Evolutionary conservation across 306 rosid species (phyloP).

Genomic region (Ochetophila trinervis): DNA sequence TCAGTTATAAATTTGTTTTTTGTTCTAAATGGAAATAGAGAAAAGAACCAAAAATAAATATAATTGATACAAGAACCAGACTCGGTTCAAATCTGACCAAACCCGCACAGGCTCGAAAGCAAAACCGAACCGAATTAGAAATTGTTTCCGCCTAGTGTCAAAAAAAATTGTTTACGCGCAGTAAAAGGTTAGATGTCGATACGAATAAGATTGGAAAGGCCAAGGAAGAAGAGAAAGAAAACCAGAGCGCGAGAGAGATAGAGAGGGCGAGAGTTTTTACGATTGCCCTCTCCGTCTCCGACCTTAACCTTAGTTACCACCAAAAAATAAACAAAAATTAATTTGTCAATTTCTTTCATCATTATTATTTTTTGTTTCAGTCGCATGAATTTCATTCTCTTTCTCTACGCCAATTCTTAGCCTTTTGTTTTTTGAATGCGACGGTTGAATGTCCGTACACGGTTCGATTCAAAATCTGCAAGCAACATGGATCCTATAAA

Average conservation of each 20-base stretch:
- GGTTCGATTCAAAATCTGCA: slow-evolving; percentile 32
- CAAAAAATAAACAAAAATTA: not conserved
- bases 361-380: not conserved
- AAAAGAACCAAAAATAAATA: too few species aligned
- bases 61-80: too few species aligned
- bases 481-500: slow-evolving; percentile 61
- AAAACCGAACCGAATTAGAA: too few species aligned
- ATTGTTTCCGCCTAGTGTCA: too few species aligned
- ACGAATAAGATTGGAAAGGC: not conserved
- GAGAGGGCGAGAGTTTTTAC: slow-evolving; percentile 34
- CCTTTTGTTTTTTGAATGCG: slow-evolving; percentile 70
- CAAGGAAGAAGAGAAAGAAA: not conserved
- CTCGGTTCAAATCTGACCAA: too few species aligned
- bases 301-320: not conserved
- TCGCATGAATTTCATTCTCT: slow-evolving; percentile 29
- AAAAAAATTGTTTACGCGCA: too few species aligned
- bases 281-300: slow-evolving; percentile 41
- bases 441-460: slow-evolving; percentile 60
- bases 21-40: too few species aligned
- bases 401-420: not conserved
- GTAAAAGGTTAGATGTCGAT: not conserved
- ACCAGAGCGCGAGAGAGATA: slow-evolving; percentile 9
- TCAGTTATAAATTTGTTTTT: too few species aligned
- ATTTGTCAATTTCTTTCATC: not conserved
- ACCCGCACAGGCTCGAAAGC: too few species aligned